Base-by-base conservation (phyloP, 371 early-diverging fungal species). In the Mortierella sp. region DNA sequence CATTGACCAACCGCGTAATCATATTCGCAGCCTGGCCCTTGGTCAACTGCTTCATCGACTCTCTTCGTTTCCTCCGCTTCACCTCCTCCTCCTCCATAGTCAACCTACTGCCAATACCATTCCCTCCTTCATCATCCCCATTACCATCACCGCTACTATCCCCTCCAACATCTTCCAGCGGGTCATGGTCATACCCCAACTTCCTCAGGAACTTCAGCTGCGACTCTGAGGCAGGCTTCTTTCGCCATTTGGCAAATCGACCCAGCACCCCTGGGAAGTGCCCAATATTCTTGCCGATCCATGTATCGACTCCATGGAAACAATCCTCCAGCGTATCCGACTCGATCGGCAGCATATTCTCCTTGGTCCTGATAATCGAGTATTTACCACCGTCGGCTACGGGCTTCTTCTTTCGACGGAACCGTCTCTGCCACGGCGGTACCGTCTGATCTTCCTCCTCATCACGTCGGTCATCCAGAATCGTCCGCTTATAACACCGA, bases 261-360 rank as follows among this genome's bases (percentile, higher is more conserved):
- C 55, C 65, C n/a, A 77, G 26, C n/a, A 80, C 41, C 22, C 55
- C 63, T 8, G 74, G 73, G 41, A 41, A 41, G 41, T 41, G 58
- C 7, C 78, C 45, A 29, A 83, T 70, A 8, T 73, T 85, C 43
- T 75, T 77, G 47, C 55, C 50, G 0, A 93, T 55, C 90, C 91
- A 91, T 0, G 90, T 91, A 72, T 95, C 95, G 2, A 90, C 87
- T 22, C 88, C 93, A n/a, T 80, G 89, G 24, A 95, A 79, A 11
- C 91, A 92, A 14, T 81, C 79, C 26, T 70, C 64, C 29, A 92
- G 79, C 10, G 87, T 77, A 70, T 89, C 89, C 1, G 90, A 73
- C 37, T 72, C 79, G 44, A 86, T 79, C 11, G 85, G 90, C 10
- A 87, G 71, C 39, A 45, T 61, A 14, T 70, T 61, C 9, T 39